Conservation (phyloP, 2,329 filamentous ascomycete genomes). For the Mycosphaerella arachidis region DNA sequence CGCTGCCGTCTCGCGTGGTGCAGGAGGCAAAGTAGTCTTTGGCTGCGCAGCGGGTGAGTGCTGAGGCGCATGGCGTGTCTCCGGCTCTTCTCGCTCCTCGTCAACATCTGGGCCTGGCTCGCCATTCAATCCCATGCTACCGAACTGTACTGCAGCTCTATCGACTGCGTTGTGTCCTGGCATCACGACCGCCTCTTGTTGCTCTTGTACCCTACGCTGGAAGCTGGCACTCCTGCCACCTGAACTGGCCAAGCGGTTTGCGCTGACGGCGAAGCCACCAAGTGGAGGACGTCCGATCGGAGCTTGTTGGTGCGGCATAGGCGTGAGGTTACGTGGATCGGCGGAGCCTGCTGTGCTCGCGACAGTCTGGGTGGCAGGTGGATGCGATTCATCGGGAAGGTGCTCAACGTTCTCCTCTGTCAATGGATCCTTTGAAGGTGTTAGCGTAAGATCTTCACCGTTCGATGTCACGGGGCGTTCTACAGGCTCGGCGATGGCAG, state of each 20-base stretch:
- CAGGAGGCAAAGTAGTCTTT: conserved; percentile 79
- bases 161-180: conserved; percentile 94
- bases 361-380: conserved; percentile 73
- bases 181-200: conserved; percentile 98
- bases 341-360: conserved; percentile 88
- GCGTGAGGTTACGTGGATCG: conserved; percentile 67
- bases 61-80: conserved; percentile 90
- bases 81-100: conserved; percentile 88
- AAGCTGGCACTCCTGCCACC: conserved; percentile 69
- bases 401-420: conserved; percentile 91
- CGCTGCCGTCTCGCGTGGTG: conserved; percentile 43
- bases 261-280: conserved; percentile 74
- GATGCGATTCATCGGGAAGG: conserved; percentile 74
- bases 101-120: conserved; percentile 76
- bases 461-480: conserved; percentile 16
- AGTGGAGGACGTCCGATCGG: conserved; percentile 58
- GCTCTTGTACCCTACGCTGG: conserved; percentile 82
- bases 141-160: conserved; percentile 89
- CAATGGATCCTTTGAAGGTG: conserved; percentile 73
- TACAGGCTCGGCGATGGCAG: conserved; percentile 14
- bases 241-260: conserved; percentile 68
- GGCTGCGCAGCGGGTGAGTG: conserved; percentile 86
- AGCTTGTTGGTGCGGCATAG: conserved; percentile 55
- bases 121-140: conserved; percentile 85
- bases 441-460: conserved; percentile 38